A percentile compares a stretch with the other conserved stretches of the same genome.
phyloP scores from a whole-genome alignment of 192 early-diverging fungal species.

The Dimargaris cristalligena region DNA sequence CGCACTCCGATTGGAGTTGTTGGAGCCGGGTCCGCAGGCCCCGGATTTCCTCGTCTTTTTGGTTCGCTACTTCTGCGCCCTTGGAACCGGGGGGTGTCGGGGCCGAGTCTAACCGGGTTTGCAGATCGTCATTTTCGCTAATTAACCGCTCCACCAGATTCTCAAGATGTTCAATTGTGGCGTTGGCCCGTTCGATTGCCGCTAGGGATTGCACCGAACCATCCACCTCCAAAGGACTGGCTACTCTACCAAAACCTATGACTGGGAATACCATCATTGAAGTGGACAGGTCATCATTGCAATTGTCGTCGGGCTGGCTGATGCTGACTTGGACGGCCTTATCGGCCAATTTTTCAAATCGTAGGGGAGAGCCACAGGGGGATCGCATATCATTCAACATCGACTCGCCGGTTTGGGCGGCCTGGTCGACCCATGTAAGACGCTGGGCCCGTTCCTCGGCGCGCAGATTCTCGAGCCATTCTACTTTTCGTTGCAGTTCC shows the following conservation, averaged over 20 bases:
- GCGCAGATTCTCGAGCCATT: conserved; percentile 13
- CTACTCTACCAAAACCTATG: background rate
- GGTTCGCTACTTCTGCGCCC: conserved; percentile 19
- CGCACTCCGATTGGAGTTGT: conserved; percentile 18
- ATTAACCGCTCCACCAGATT: conserved; percentile 15
- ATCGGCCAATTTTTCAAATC: background rate
- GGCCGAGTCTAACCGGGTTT: too few species aligned
- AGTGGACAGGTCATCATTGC: background rate
- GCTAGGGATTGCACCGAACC: background rate
- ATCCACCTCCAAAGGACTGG: background rate
- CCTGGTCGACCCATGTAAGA: background rate
- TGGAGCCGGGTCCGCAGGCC: conserved; percentile 10
- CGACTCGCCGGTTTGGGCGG: too few species aligned
- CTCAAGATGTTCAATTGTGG: conserved; percentile 14
- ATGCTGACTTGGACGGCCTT: background rate
- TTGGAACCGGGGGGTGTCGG: conserved; percentile 15
- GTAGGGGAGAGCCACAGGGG: background rate
- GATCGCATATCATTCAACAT: too few species aligned
- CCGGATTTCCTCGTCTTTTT: conserved; percentile 21
- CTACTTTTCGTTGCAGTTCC: conserved; percentile 11
- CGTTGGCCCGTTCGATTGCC: background rate
- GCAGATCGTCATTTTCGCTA: conserved; percentile 12
- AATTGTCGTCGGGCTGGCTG: background rate
- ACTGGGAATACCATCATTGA: background rate
- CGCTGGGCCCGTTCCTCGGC: background rate